phyloP scores from a whole-genome alignment of 1,139 yeast genomes.

The Groenewaldozyma auringiensis region DNA sequence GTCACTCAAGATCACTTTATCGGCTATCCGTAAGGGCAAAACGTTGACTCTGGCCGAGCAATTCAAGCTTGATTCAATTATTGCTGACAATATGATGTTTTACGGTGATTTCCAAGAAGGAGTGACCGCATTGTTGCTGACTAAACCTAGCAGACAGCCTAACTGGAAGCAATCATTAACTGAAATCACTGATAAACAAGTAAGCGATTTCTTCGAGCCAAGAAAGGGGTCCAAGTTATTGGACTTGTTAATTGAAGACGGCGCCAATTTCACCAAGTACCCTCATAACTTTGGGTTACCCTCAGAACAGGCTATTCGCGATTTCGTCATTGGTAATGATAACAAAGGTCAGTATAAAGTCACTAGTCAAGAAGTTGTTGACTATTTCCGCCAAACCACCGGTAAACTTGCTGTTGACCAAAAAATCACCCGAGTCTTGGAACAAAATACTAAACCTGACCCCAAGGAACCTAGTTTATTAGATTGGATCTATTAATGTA shows the following conservation, averaged over 20 bases:
- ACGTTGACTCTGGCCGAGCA: conserved; percentile 56
- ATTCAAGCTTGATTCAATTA: conserved; percentile 61
- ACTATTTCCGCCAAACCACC: conserved; percentile 48
- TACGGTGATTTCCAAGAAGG: conserved; percentile 66
- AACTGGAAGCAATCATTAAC: conserved; percentile 41
- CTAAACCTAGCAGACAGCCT: conserved; percentile 51
- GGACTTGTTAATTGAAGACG: conserved; percentile 38
- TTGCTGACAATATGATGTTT: conserved; percentile 72
- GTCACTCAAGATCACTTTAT: conserved; percentile 69
- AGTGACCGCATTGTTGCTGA: conserved; percentile 61
- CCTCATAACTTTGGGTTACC: conserved; percentile 83
- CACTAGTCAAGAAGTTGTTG: conserved; percentile 55
- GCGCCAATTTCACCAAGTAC: conserved; percentile 51
- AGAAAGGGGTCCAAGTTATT: conserved; percentile 22
- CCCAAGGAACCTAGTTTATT: conserved; percentile 50
- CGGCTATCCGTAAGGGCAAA: conserved; percentile 58
- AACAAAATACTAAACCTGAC: conserved; percentile 54
- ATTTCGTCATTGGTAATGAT: conserved; percentile 60
- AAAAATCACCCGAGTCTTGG: conserved; percentile 49
- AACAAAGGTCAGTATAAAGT: conserved; percentile 58
- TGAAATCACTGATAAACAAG: conserved; percentile 27
- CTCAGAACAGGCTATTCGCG: conserved; percentile 48
- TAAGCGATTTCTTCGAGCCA: conserved; percentile 22
- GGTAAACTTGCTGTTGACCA: conserved; percentile 57
- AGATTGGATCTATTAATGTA: conserved; percentile 44